Evolutionary conservation across 1,284 basidiomycete species (phyloP).

Genomic region (Sporisorium iseilematis-ciliati): DNA sequence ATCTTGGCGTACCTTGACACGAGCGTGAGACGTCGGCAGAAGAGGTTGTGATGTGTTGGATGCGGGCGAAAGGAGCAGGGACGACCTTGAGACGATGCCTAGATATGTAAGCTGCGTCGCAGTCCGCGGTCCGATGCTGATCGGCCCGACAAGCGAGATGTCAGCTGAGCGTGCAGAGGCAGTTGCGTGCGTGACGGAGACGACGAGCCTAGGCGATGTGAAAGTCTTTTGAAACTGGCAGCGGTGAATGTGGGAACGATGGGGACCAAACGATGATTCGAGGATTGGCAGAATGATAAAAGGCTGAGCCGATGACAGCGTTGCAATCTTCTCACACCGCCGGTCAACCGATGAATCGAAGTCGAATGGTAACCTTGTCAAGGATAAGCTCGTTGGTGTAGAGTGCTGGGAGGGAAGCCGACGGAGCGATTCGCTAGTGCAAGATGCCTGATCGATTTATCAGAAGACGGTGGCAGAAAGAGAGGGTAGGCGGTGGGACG

Average conservation of each 20-base stretch:
- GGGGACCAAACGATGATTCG: not conserved
- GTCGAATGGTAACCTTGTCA: slow-evolving; percentile 40
- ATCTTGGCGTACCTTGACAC: slow-evolving; percentile 10
- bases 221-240: too few relatives aligned
- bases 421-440: slow-evolving; percentile 18
- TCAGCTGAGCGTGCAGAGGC: slow-evolving; percentile 3
- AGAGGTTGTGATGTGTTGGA: not conserved
- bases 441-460: slow-evolving; percentile 3
- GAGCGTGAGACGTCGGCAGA: not conserved
- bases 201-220: too few relatives aligned
- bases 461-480: slow-evolving; percentile 1
- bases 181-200: too few relatives aligned
- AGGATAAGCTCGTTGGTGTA: slow-evolving; percentile 27
- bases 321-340: slow-evolving; percentile 30
- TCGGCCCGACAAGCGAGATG: not conserved
- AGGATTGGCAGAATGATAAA: not conserved
- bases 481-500: slow-evolving; percentile 20
- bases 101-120: slow-evolving; percentile 20
- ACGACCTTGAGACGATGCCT: not conserved
- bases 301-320: slow-evolving; percentile 4
- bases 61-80: not conserved
- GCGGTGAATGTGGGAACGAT: too few relatives aligned
- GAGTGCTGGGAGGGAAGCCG: slow-evolving; percentile 14
- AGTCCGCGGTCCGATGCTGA: not conserved
- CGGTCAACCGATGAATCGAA: slow-evolving; percentile 43